Conservation (phyloP, 306 rosid species). For the Boehmeria nivea region DNA sequence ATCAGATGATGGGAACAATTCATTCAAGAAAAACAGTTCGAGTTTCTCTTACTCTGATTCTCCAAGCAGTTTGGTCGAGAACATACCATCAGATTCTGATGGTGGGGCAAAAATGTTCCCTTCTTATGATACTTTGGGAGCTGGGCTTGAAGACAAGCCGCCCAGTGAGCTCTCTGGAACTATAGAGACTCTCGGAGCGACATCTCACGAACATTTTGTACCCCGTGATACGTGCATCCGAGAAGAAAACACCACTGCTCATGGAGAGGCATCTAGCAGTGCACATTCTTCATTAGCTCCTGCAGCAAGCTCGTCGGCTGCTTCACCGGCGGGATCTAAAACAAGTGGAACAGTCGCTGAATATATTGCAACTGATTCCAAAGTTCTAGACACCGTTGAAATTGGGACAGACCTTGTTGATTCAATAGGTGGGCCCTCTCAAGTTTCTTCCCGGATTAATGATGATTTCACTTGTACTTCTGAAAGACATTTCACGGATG, state of each 20-base stretch:
- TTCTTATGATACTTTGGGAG: constrained; percentile 28
- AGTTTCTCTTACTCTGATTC: constrained; percentile 45
- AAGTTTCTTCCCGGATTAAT: constrained; percentile 24
- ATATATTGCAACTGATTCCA: constrained; percentile 20
- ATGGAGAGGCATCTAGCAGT: constrained; percentile 34
- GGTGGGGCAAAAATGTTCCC: constrained; percentile 29
- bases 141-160: constrained; percentile 35
- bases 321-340: constrained; percentile 23
- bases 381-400: constrained; percentile 25
- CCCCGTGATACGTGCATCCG: constrained; percentile 24
- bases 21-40: constrained; percentile 43
- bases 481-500: constrained; percentile 29
- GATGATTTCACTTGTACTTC: constrained; percentile 34
- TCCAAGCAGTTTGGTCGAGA: constrained; percentile 40
- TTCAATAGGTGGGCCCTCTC: constrained; percentile 23
- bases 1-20: constrained; percentile 58
- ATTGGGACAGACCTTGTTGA: constrained; percentile 34
- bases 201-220: constrained; percentile 24
- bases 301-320: constrained; percentile 25
- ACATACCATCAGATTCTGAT: constrained; percentile 36
- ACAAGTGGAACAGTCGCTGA: constrained; percentile 29
- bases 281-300: constrained; percentile 32
- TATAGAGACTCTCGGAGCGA: constrained; percentile 26
- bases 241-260: constrained; percentile 33
- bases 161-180: constrained; percentile 28